Evolutionary conservation across 2,329 filamentous ascomycete genomes (phyloP).

Genomic region (Hypoxylon sp.): DNA sequence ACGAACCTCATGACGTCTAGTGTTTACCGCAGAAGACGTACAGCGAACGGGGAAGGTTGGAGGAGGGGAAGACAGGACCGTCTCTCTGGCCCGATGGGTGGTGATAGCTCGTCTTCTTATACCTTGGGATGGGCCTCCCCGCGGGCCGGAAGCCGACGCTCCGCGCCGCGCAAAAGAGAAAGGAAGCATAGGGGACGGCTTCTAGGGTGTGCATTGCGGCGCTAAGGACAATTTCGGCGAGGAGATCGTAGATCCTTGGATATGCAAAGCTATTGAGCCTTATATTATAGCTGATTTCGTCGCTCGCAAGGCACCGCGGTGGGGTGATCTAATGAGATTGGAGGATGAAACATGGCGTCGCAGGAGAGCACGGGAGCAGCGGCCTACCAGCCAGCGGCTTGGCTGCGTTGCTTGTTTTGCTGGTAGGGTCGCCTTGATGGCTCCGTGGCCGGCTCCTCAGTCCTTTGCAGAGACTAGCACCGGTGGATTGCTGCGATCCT

Average conservation of each 20-base stretch:
- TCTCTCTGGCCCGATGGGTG: not conserved
- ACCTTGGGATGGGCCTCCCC: constrained; percentile 7
- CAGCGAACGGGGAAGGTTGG: constrained; percentile 14
- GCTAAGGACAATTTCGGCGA: constrained; percentile 23
- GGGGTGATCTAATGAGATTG: constrained; percentile 7
- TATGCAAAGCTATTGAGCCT: constrained; percentile 24
- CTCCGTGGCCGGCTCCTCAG: not conserved
- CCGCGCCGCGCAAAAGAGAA: constrained; percentile 38
- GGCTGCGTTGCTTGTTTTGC: constrained; percentile 10
- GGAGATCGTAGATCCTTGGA: constrained; percentile 27
- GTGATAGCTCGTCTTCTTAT: constrained; percentile 18
- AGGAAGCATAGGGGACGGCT: constrained; percentile 22
- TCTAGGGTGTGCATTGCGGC: constrained; percentile 10
- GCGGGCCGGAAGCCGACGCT: constrained; percentile 39
- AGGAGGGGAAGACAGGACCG: not conserved
- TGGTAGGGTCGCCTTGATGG: constrained; percentile 6
- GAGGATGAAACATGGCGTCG: constrained; percentile 3
- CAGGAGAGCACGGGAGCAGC: constrained; percentile 14
- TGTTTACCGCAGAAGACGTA: constrained; percentile 15
- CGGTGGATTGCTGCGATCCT: not conserved
- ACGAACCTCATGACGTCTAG: constrained; percentile 46
- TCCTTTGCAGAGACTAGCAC: constrained; percentile 1
- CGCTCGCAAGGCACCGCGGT: constrained; percentile 7
- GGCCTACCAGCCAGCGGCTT: constrained; percentile 9
- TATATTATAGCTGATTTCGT: constrained; percentile 26